Percentiles rank a stretch among this genome's conserved stretches.
These are phyloP conservation scores for Colletotrichum falcatum DNA, from an alignment of 2,329 filamentous ascomycete genomes.

Conservation along the genomic window DNA sequence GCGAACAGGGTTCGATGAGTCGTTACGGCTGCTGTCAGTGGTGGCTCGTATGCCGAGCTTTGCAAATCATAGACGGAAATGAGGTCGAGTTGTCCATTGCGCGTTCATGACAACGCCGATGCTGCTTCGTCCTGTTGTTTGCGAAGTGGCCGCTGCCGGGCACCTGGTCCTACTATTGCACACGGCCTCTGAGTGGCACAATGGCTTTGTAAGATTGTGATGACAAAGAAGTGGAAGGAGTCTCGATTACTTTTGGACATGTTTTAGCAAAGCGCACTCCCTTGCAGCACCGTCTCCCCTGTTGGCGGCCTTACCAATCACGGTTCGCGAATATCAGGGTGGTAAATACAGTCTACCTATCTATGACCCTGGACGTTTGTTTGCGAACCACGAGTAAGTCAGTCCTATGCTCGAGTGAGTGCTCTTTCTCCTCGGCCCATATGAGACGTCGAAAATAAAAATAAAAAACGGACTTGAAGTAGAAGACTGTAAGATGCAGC, in stretches of 20 bases:
- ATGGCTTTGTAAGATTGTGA: too few relatives aligned
- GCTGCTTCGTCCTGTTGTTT: neutral
- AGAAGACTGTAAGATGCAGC: neutral
- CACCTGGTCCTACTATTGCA: neutral
- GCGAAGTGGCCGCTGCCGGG: neutral
- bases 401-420: conserved; percentile 26
- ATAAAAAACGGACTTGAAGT: too few relatives aligned
- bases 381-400: conserved; percentile 40
- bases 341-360: neutral
- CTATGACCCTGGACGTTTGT: conserved; percentile 38
- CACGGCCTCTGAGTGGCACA: neutral
- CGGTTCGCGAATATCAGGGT: too few relatives aligned
- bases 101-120: neutral
- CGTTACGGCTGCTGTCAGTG: too few relatives aligned
- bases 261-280: neutral
- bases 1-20: neutral
- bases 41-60: neutral
- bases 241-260: neutral
- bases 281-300: neutral
- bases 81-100: neutral
- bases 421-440: neutral
- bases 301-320: too few relatives aligned
- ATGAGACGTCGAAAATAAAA: neutral
- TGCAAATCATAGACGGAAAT: neutral
- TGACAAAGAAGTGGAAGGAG: neutral